A percentile compares a stretch with the other conserved stretches of the same genome.
phyloP scores from a whole-genome alignment of 208 protist species.

The Acanthamoeba triangularis region DNA sequence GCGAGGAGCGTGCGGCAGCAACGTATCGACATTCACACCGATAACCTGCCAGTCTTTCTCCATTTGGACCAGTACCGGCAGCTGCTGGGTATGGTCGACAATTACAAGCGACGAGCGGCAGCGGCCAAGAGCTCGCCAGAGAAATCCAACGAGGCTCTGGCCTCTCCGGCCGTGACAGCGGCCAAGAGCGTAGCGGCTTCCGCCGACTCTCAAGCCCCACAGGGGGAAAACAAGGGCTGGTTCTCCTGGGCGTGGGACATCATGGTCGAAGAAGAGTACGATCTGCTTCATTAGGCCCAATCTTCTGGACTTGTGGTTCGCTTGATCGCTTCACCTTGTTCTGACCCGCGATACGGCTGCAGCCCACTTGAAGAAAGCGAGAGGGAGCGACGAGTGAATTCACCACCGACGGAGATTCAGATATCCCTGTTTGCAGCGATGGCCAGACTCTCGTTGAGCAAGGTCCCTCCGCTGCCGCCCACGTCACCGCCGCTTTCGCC shows the following conservation, averaged over 20 bases:
- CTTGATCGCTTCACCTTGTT: neutral
- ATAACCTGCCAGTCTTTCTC: neutral
- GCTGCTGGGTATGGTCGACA: constrained; percentile 21
- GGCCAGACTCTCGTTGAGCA: neutral
- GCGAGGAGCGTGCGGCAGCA: neutral
- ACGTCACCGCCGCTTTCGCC: neutral
- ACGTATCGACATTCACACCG: constrained; percentile 47
- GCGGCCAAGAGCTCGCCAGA: neutral
- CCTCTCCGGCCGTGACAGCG: neutral
- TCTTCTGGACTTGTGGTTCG: neutral
- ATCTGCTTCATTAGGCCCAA: neutral
- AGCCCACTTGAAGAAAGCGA: neutral
- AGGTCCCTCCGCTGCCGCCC: neutral
- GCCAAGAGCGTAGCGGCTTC: neutral
- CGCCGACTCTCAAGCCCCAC: neutral
- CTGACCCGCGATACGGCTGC: neutral
- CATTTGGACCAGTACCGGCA: constrained; percentile 23
- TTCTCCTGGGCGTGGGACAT: constrained; percentile 51
- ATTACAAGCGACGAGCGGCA: neutral
- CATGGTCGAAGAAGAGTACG: constrained; percentile 38
- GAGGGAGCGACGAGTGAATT: neutral
- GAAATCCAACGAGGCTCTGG: neutral
- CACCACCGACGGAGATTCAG: neutral
- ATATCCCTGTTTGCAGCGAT: neutral
- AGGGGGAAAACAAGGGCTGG: constrained; percentile 14